These are phyloP conservation scores for Pelargonium nanum DNA, from an alignment of 345 rosid genomes.

Conservation along the genomic window DNA sequence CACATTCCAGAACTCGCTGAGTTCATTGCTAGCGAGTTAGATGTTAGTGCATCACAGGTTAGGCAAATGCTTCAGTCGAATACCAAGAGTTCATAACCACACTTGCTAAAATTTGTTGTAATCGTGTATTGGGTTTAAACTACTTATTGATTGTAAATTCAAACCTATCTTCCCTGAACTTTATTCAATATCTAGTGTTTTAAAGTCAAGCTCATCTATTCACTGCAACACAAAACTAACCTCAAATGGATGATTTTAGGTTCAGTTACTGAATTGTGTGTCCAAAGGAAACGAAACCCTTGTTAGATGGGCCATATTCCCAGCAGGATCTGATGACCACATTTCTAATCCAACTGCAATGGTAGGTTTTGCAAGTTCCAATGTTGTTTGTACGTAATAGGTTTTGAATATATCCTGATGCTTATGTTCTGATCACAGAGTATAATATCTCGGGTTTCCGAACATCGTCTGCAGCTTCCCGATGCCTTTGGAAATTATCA, in stretches of 20 bases:
- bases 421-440: conserved; percentile 26
- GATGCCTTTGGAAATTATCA: conserved; percentile 49
- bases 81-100: background rate
- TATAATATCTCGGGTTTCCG: conserved; percentile 52
- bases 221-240: background rate
- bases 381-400: background rate
- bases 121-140: background rate
- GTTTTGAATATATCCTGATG: conserved; percentile 7
- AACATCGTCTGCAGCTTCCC: conserved; percentile 59
- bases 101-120: background rate
- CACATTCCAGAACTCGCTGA: conserved; percentile 33
- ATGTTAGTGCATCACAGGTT: conserved; percentile 55
- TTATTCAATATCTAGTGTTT: background rate
- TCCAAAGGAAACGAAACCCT: conserved; percentile 52
- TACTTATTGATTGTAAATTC: background rate
- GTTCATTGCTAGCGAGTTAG: conserved; percentile 45
- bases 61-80: background rate
- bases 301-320: conserved; percentile 45
- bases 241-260: conserved; percentile 36
- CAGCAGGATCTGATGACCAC: conserved; percentile 34
- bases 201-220: background rate
- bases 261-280: conserved; percentile 39
- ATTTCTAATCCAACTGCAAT: conserved; percentile 57
- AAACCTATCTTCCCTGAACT: background rate
- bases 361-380: conserved; percentile 23